phyloP scores from a whole-genome alignment of 2,329 filamentous ascomycete species.

The Calonectria hawksworthii region DNA sequence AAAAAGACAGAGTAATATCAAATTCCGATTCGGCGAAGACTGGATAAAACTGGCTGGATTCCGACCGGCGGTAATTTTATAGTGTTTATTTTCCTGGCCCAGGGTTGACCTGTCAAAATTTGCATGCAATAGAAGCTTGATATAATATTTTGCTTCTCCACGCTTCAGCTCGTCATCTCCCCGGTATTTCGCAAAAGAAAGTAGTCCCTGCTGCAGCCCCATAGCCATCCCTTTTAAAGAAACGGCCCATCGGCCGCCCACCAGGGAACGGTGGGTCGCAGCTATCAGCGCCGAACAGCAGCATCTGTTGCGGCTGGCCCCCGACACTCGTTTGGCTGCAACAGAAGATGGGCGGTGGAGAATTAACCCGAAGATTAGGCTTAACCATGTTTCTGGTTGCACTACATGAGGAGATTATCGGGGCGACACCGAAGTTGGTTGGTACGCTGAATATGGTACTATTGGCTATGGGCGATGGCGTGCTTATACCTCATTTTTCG shows the following conservation, averaged over 20 bases:
- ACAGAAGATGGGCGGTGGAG: background rate
- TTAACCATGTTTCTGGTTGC: background rate
- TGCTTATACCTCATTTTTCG: slow-evolving; percentile 26
- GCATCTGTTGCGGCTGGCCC: background rate
- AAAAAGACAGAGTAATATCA: background rate
- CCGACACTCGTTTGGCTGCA: background rate
- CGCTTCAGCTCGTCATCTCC: slow-evolving; percentile 8
- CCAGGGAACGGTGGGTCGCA: background rate
- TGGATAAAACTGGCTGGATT: background rate
- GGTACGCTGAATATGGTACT: slow-evolving; percentile 1
- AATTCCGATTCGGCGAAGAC: background rate
- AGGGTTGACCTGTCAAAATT: background rate
- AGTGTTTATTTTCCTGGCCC: background rate
- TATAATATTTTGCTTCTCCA: background rate
- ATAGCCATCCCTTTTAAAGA: background rate
- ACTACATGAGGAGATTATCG: slow-evolving; percentile 5
- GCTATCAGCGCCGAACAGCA: background rate
- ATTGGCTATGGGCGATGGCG: slow-evolving; percentile 20
- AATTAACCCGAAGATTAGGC: background rate
- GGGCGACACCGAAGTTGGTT: slow-evolving; percentile 6
- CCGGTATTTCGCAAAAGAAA: slow-evolving; percentile 3
- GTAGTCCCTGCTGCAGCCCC: background rate
- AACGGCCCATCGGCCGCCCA: background rate
- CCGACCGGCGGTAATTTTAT: background rate
- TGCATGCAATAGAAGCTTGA: background rate